Base-by-base conservation (phyloP, 2,329 filamentous ascomycete genomes). In the Remersonia thermophila region DNA sequence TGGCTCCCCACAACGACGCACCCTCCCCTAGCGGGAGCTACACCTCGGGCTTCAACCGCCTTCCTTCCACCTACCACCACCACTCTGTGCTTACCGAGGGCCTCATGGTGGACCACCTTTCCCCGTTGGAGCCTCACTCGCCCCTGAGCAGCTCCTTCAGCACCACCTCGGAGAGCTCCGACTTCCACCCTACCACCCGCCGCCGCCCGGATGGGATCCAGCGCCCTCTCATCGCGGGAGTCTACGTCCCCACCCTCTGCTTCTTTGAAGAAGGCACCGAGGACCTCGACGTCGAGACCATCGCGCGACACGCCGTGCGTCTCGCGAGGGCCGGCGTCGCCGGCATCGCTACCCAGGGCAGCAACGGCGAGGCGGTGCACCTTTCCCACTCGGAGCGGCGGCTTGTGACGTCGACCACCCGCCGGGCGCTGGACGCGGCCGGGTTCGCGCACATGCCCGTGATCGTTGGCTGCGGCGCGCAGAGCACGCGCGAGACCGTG, bases 321-420 rank as follows among this genome's bases (percentile, higher is more conserved):
- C 73, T 89, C n/a, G 82, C 80, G 32, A 67, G 76, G 50, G 73
- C 79, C 18, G 83, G 83, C 44, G 73, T 87, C 29, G 71, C 77
- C 12, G 81, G 82, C 14, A 67, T 89, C 32, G 79, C 81, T 33
- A 83, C 79, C 9, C 82, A 86, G 55, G 83, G 83, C 32, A 84
- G 79, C 52, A 89, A 89, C 52, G 83, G 83, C 49, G 83, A 91
- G 62, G 82, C 83, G 7, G 81, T 86, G 10, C 82, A 86, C 52
- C 68, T 89, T 25, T 76, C 77, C 30, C 77, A 78, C 48, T 63
- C 69, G 16, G 83, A 89, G 60, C 73, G 82, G 40, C 69, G 71
- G 32, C 61, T 73, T 35, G 73, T 89, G 48, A 86, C 80, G 6
- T 62, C 63, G 34, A 74, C 77, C 25, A 86, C 81, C 2, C 76